These are phyloP conservation scores for Pythium guiyangense DNA, from an alignment of 352 stramenopile genomes.

Conservation along the genomic window DNA sequence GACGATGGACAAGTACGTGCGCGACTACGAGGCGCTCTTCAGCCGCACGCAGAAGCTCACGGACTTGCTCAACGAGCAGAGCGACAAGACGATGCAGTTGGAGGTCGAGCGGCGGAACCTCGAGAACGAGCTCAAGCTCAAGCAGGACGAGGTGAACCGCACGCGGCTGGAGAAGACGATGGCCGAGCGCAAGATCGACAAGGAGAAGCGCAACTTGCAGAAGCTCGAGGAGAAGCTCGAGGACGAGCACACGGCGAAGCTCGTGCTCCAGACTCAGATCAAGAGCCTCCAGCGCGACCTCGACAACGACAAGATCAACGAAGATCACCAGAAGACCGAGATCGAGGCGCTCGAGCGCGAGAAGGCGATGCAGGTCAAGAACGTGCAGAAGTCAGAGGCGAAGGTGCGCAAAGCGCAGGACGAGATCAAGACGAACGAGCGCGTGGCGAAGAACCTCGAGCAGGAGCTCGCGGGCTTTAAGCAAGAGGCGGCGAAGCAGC, in stretches of 20 bases:
- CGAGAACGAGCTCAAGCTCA: slow-evolving; percentile 84
- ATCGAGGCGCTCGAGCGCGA: slow-evolving; percentile 86
- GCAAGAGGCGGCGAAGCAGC: slow-evolving; percentile 81
- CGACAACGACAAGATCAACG: slow-evolving; percentile 73
- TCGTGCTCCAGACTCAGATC: slow-evolving; percentile 79
- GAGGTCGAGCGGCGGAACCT: slow-evolving; percentile 76
- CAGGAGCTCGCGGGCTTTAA: slow-evolving; percentile 83
- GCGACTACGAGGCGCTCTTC: slow-evolving; percentile 92
- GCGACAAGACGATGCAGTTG: slow-evolving; percentile 80
- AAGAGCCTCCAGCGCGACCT: slow-evolving; percentile 81
- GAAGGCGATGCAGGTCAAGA: slow-evolving; percentile 81
- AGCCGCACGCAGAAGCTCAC: slow-evolving; percentile 89
- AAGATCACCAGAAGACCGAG: slow-evolving; percentile 70
- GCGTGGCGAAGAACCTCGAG: slow-evolving; percentile 84
- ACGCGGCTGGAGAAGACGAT: slow-evolving; percentile 87
- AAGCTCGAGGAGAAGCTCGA: slow-evolving; percentile 91
- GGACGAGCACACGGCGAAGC: slow-evolving; percentile 81
- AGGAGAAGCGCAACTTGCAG: slow-evolving; percentile 80
- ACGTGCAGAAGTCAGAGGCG: slow-evolving; percentile 77
- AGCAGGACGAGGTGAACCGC: slow-evolving; percentile 79
- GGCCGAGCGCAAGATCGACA: slow-evolving; percentile 88
- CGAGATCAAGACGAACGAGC: slow-evolving; percentile 91
- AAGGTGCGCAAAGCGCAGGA: slow-evolving; percentile 85
- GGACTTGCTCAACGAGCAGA: slow-evolving; percentile 92
- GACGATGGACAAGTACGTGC: slow-evolving; percentile 93